Evolutionary conservation across 2,329 filamentous ascomycete species (phyloP).

Genomic region (Paecilomyces dactylethromorphus): DNA sequence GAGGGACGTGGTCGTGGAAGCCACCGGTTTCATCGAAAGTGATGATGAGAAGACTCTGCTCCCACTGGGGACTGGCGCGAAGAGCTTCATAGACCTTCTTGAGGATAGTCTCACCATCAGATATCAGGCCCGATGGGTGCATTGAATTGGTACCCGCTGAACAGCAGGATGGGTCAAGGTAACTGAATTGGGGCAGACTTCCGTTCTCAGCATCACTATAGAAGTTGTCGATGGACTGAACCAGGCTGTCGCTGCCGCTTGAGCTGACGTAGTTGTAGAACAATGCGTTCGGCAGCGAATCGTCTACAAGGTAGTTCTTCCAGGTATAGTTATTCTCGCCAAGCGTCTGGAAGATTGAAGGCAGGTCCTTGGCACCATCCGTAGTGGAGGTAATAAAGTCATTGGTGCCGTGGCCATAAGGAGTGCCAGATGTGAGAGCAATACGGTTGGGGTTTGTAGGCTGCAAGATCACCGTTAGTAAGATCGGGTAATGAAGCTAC

Average conservation of each 20-base stretch:
- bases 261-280: conserved; percentile 39
- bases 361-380: conserved; percentile 9
- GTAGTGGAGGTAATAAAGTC: conserved; percentile 29
- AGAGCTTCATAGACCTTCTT: conserved; percentile 42
- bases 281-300: conserved; percentile 22
- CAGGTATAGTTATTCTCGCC: conserved; percentile 35
- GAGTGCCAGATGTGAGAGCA: conserved; percentile 34
- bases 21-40: conserved; percentile 45
- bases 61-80: conserved; percentile 40
- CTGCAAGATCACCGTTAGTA: not conserved
- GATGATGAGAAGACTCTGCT: conserved; percentile 41
- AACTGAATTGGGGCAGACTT: conserved; percentile 40
- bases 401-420: conserved; percentile 32
- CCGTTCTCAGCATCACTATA: conserved; percentile 40
- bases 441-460: conserved; percentile 34
- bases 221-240: conserved; percentile 36
- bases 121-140: conserved; percentile 40
- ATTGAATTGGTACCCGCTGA: conserved; percentile 39
- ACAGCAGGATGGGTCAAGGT: conserved; percentile 48
- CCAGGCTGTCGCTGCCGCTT: conserved; percentile 27
- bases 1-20: conserved; percentile 42
- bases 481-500: not conserved
- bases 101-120: conserved; percentile 39
- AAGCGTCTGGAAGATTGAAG: conserved; percentile 35
- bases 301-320: conserved; percentile 39